phyloP scores from a whole-genome alignment of 2,329 filamentous ascomycete species.

The Ceratocystis colombiana region DNA sequence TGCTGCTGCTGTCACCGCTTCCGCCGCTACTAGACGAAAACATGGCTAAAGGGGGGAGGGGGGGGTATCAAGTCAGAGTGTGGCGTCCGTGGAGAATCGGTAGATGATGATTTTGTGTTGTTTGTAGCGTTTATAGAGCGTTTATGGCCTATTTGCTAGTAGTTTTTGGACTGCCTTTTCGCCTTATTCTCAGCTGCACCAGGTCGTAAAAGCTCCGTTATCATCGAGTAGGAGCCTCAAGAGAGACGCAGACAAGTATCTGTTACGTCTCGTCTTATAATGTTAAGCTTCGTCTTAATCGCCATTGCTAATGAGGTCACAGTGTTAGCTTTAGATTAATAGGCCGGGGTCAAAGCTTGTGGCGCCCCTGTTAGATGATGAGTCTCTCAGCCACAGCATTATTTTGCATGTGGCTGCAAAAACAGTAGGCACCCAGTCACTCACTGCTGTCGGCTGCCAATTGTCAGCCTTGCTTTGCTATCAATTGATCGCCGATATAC shows the following conservation, averaged over 20 bases:
- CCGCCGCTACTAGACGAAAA: conserved; percentile 50
- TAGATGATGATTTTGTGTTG: no score
- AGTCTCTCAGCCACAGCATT: no score
- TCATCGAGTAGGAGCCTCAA: no score
- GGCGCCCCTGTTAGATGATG: background rate
- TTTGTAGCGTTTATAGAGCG: no score
- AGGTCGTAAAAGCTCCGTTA: no score
- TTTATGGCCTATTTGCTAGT: no score
- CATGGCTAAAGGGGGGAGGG: conserved; percentile 37
- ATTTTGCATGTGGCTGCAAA: no score
- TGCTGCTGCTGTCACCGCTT: conserved; percentile 45
- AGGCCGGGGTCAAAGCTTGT: conserved; percentile 15
- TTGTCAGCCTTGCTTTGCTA: background rate
- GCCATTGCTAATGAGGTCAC: conserved; percentile 9
- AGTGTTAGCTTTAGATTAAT: conserved; percentile 15
- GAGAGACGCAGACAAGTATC: no score
- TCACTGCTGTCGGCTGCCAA: background rate
- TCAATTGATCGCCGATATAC: background rate
- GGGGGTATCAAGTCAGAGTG: background rate
- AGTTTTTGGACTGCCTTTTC: no score
- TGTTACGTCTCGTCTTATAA: background rate
- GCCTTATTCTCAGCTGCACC: no score
- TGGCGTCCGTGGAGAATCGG: no score
- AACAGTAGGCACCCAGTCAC: no score
- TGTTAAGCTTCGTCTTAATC: background rate